Conservation (phyloP, 306 rosid genomes). For the Vigna radiata region DNA sequence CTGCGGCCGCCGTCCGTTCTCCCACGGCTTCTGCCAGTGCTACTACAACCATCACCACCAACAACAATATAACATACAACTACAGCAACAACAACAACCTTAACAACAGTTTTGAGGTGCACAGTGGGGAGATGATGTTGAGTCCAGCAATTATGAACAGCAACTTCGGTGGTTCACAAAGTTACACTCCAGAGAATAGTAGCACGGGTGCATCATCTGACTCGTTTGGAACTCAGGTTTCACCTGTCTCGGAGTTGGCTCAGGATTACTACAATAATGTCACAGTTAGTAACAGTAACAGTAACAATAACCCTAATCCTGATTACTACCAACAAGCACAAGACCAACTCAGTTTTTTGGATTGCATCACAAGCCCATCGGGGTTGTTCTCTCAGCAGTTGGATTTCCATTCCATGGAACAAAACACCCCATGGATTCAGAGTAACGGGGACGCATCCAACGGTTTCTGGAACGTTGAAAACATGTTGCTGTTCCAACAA, state of each 20-base stretch:
- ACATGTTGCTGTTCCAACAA: constrained; percentile 71
- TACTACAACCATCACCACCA: constrained; percentile 15
- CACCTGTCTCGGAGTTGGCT: constrained; percentile 71
- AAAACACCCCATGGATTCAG: constrained; percentile 62
- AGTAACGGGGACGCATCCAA: constrained; percentile 61
- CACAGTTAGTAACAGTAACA: constrained; percentile 39
- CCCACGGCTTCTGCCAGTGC: background rate
- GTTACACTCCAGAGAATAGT: constrained; percentile 80
- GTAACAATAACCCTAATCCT: constrained; percentile 46
- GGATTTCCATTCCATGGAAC: constrained; percentile 63
- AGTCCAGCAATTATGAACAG: constrained; percentile 44
- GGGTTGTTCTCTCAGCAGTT: constrained; percentile 49
- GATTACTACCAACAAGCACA: constrained; percentile 56
- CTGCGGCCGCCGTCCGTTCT: constrained; percentile 21
- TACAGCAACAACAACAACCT: constrained; percentile 10
- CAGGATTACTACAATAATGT: constrained; percentile 54
- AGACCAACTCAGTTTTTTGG: constrained; percentile 42
- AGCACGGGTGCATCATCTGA: constrained; percentile 81
- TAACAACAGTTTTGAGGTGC: constrained; percentile 43
- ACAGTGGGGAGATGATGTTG: constrained; percentile 46
- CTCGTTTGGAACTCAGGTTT: constrained; percentile 75
- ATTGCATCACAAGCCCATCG: constrained; percentile 57
- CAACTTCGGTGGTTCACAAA: constrained; percentile 47
- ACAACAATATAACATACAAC: background rate
- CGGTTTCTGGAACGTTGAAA: constrained; percentile 77